Percentiles rank a stretch among this genome's conserved stretches.
Conservation (phyloP, 768 basidiomycete genomes). For the Agaricus blazei region DNA sequence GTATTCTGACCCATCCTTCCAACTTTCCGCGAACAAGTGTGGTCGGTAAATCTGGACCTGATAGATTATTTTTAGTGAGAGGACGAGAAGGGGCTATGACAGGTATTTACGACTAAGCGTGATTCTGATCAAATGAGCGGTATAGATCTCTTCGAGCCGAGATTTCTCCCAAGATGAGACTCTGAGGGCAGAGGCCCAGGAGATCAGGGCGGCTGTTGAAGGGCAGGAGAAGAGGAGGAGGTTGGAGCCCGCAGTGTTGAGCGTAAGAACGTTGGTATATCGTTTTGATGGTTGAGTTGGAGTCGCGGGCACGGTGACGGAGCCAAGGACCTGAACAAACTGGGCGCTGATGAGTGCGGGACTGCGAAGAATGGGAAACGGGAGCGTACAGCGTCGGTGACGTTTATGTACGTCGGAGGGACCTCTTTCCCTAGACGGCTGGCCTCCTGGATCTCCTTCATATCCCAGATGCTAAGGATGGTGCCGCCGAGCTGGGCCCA, state of each 20-base stretch:
- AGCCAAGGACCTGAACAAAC: conserved; percentile 78
- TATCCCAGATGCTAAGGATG: conserved; percentile 88
- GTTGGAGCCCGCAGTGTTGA: conserved; percentile 94
- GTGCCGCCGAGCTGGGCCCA: conserved; percentile 91
- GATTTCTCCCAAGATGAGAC: conserved; percentile 94
- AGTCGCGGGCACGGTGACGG: conserved; percentile 60
- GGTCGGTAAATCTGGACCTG: conserved; percentile 49
- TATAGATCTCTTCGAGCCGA: conserved; percentile 94
- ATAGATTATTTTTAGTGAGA: not conserved
- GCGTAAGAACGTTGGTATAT: conserved; percentile 75
- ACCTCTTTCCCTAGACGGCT: conserved; percentile 76
- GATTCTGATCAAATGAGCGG: conserved; percentile 85
- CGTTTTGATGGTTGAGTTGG: conserved; percentile 45
- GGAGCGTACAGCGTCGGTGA: conserved; percentile 74
- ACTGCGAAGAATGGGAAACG: conserved; percentile 9
- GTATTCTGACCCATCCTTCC: conserved; percentile 89
- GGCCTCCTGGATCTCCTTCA: conserved; percentile 82
- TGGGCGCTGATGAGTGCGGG: conserved; percentile 21
- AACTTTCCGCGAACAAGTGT: conserved; percentile 67
- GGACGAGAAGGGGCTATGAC: conserved; percentile 3
- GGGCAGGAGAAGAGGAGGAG: conserved; percentile 86
- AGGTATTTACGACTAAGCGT: conserved; percentile 40
- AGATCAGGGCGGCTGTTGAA: conserved; percentile 57
- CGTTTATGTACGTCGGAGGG: conserved; percentile 82
- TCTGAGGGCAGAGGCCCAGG: conserved; percentile 91